Evolutionary conservation across 805 yeast genomes (phyloP).

Genomic region (Ogataea trehalophila): DNA sequence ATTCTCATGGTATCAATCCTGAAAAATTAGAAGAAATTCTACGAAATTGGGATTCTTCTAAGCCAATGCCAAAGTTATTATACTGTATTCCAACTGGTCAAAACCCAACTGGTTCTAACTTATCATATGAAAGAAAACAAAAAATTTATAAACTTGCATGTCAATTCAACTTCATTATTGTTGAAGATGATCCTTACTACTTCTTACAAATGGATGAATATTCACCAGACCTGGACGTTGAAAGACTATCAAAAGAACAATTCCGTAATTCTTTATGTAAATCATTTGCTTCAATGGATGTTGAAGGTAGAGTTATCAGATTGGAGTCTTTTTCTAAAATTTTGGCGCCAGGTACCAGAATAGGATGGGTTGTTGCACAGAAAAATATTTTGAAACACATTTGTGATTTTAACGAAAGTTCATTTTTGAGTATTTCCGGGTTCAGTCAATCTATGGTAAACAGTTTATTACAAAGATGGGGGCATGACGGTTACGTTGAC

Average conservation of each 20-base stretch:
- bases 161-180: slow-evolving; percentile 77
- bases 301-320: slow-evolving; percentile 88
- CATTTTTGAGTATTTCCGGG: slow-evolving; percentile 78
- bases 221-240: slow-evolving; percentile 31
- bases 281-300: slow-evolving; percentile 70
- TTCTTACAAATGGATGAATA: slow-evolving; percentile 90
- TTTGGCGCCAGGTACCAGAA: slow-evolving; percentile 83
- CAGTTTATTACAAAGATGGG: slow-evolving; percentile 80
- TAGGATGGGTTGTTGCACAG: slow-evolving; percentile 88
- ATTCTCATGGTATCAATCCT: slow-evolving; percentile 59
- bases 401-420: slow-evolving; percentile 71
- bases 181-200: slow-evolving; percentile 98
- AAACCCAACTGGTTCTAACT: slow-evolving; percentile 93
- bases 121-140: slow-evolving; percentile 70
- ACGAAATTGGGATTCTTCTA: slow-evolving; percentile 51
- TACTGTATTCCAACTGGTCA: slow-evolving; percentile 96
- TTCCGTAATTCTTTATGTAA: slow-evolving; percentile 65
- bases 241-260: slow-evolving; percentile 48
- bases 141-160: slow-evolving; percentile 73
- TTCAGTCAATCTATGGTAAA: slow-evolving; percentile 67
- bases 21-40: slow-evolving; percentile 49
- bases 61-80: slow-evolving; percentile 73
- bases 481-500: slow-evolving; percentile 80
- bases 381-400: slow-evolving; percentile 58
- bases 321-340: slow-evolving; percentile 90